Evolutionary conservation across 495 filamentous ascomycete species (phyloP).

Genomic region (Daldinia caldariorum): DNA sequence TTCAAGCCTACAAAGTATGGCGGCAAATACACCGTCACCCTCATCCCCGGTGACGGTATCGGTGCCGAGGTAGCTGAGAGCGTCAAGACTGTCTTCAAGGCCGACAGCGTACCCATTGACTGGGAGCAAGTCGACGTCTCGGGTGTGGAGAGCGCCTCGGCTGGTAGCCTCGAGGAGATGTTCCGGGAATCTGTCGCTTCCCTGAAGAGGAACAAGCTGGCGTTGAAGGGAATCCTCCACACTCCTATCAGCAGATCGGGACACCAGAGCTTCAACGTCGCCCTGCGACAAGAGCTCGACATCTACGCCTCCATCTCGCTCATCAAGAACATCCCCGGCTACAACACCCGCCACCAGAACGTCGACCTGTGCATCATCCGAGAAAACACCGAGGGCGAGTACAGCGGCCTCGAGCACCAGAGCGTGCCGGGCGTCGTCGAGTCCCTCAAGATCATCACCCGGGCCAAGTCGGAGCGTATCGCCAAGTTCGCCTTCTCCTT

Average conservation of each 20-base stretch:
- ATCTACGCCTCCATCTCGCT: slow-evolving; percentile 98
- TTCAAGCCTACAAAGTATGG: slow-evolving; percentile 99
- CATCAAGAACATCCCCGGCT: slow-evolving; percentile 99
- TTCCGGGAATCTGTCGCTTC: slow-evolving; percentile 95
- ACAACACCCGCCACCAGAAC: slow-evolving; percentile 94
- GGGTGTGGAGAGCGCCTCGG: slow-evolving; percentile 78
- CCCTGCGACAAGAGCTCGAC: slow-evolving; percentile 97
- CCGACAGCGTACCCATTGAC: slow-evolving; percentile 96
- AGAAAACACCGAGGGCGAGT: slow-evolving; percentile 99
- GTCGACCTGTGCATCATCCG: slow-evolving; percentile 99
- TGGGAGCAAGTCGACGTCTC: slow-evolving; percentile 99
- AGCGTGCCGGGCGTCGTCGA: slow-evolving; percentile 96
- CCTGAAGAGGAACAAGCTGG: slow-evolving; percentile 96
- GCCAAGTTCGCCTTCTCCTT: slow-evolving; percentile 98
- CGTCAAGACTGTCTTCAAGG: slow-evolving; percentile 99
- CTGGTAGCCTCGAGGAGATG: slow-evolving; percentile 91
- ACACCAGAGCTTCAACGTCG: slow-evolving; percentile 99
- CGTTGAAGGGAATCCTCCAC: slow-evolving; percentile 95
- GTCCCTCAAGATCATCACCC: slow-evolving; percentile 99
- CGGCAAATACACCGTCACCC: slow-evolving; percentile 98
- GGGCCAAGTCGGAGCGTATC: slow-evolving; percentile 97
- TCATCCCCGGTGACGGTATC: slow-evolving; percentile 98
- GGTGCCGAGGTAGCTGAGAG: slow-evolving; percentile 97
- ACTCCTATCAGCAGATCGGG: slow-evolving; percentile 96
- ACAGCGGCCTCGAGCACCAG: slow-evolving; percentile 98